Conservation (phyloP, 1,139 yeast species). For the Geotrichum bryndzae region DNA sequence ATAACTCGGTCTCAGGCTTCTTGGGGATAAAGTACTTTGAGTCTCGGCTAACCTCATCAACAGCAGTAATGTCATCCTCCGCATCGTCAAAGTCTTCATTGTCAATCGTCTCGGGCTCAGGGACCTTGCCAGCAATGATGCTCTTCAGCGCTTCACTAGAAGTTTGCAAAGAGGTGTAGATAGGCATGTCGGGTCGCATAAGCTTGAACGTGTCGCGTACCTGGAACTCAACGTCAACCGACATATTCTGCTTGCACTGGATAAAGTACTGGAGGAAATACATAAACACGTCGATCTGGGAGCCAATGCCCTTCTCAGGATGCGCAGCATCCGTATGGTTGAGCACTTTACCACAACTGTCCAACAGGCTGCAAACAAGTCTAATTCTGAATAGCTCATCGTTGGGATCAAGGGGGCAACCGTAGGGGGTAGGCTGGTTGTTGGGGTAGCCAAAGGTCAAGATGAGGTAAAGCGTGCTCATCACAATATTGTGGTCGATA, state of each 20-base stretch:
- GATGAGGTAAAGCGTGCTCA: conserved; percentile 54
- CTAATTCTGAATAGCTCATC: conserved; percentile 70
- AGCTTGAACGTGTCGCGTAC: conserved; percentile 43
- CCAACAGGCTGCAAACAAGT: conserved; percentile 42
- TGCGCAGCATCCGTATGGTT: conserved; percentile 20
- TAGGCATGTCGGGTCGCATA: conserved; percentile 35
- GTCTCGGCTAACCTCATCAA: conserved; percentile 18
- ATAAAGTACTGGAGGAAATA: conserved; percentile 69
- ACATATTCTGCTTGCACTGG: conserved; percentile 60
- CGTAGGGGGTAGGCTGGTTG: conserved; percentile 51
- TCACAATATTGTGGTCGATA: conserved; percentile 44
- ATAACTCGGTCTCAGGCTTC: conserved; percentile 19
- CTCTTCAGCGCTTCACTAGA: conserved; percentile 29
- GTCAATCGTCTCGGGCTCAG: conserved; percentile 20
- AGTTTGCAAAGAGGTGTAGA: conserved; percentile 38
- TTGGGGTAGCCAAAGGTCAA: conserved; percentile 63
- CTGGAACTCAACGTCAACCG: conserved; percentile 57
- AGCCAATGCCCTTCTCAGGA: conserved; percentile 17
- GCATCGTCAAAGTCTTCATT: conserved; percentile 21
- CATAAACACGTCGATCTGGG: conserved; percentile 44
- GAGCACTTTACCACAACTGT: conserved; percentile 24
- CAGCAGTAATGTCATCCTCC: conserved; percentile 21
- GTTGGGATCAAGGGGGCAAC: conserved; percentile 50
- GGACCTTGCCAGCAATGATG: conserved; percentile 14
- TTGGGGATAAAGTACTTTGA: conserved; percentile 17